These are phyloP conservation scores for Neurospora sp. DNA, from an alignment of 495 filamentous ascomycete genomes.

Conservation along the genomic window DNA sequence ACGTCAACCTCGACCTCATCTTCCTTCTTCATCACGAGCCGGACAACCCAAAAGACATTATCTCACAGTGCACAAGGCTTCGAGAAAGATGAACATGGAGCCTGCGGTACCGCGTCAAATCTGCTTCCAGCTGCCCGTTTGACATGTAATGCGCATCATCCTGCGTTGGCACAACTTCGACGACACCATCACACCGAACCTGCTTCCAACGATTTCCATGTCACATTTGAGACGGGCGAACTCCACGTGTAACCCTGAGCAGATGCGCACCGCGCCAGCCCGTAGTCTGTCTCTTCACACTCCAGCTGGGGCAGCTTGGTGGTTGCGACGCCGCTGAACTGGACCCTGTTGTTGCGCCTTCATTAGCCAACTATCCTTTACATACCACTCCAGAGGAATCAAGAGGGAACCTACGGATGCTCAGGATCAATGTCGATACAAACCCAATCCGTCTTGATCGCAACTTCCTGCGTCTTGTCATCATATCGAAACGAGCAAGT, in stretches of 20 bases:
- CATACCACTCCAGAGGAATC: background rate
- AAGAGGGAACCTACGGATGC: slow-evolving; percentile 14
- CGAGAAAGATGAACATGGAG: background rate
- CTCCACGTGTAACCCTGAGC: background rate
- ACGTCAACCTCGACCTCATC: background rate
- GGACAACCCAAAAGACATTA: background rate
- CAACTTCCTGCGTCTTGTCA: slow-evolving; percentile 1
- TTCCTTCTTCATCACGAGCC: background rate
- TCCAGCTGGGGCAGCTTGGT: slow-evolving; percentile 7
- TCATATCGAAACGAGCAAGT: slow-evolving; percentile 12
- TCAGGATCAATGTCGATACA: slow-evolving; percentile 17
- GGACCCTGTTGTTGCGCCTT: slow-evolving; percentile 4
- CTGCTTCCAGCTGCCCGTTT: background rate
- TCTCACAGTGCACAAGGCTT: background rate
- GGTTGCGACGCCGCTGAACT: slow-evolving; percentile 14
- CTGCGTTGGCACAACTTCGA: background rate
- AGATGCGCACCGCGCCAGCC: background rate
- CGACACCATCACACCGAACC: background rate
- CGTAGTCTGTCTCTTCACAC: background rate
- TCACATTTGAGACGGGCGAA: background rate
- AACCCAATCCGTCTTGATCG: slow-evolving; percentile 14
- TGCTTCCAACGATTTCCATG: background rate
- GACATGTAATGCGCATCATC: background rate
- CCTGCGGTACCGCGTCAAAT: background rate
- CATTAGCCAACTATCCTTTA: background rate